Base-by-base conservation (phyloP, 176 grass and related monocot genomes). In the Oryza brachyantha region DNA sequence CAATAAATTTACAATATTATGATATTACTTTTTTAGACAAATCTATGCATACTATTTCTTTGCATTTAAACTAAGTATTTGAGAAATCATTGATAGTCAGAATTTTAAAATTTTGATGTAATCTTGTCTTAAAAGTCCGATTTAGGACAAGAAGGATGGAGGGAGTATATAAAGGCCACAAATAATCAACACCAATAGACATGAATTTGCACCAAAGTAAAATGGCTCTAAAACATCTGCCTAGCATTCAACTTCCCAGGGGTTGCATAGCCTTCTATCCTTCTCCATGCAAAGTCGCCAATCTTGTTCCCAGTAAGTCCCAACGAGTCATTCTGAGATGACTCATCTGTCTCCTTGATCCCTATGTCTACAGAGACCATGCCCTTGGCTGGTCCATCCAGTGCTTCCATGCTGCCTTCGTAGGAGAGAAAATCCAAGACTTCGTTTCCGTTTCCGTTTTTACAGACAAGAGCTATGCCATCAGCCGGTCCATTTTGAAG, bases 401-500 rank as follows among this genome's bases (percentile, higher is more conserved):
- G n/a, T 67, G 79, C 79, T 78, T 22, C 57, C 57, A 87, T 2
- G 14, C 25, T 46, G 22, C 85, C 79, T 69, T 78, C 74, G 13
- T 83, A 87, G 10, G 85, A 87, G 29, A 88, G 5, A 83, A 88
- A 83, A 29, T 83, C 59, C 29, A 79, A 57, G 10, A 68, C 61
- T 73, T 83, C 60, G 46, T 24, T 52, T 35, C 78, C 11, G 40
- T 19, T 48, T 70, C 19, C 14, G 4, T 45, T 75, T 68, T 11
- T 78, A 29, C 69, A 68, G 31, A 88, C 27, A 70, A 83, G 62
- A 55, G 80, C 73, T 61, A 88, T 79, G 68, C 86, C 68, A 68
- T 88, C 80, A n/a, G 74, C 68, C 22, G 74, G 80, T 72, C 86
- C 80, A 67, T 79, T 83, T 70, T 83, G 74, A 37, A 83, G 48